Base-by-base conservation (phyloP, 2,329 filamentous ascomycete genomes). In the Purpureocillium takamizusanense region DNA sequence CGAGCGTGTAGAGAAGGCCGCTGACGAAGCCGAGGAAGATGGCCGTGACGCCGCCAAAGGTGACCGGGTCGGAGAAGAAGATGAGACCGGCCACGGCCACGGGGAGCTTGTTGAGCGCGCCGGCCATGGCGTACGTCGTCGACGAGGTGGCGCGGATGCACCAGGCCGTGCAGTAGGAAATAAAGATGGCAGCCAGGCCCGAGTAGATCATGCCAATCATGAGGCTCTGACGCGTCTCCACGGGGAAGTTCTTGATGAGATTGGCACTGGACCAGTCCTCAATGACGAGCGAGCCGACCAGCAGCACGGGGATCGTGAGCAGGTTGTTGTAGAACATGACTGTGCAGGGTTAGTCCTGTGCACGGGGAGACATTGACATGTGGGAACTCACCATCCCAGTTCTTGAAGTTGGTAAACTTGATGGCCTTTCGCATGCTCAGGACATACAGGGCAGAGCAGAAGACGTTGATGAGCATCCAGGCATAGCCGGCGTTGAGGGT, bases 241-340 rank as follows among this genome's bases (percentile, higher is more conserved):
- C 51, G 3, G 92, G 92, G 69, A 98, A 98, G 72, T 97, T 97
- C 62, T 74, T 79, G 50, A 69, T 65, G 51, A 98, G 67, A 66
- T 98, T 98, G 44, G 73, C 72, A 36, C 76, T 69, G 7, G 89
- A 94, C 92, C 92, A 98, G 67, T 97, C 86, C 62, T 98, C 92
- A 49, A 83, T 69, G 46, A 95, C 53, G 38, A 95, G 68, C 27
- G 90, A 94, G 60, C 81, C 81, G 51, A 87, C 60, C 41, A 97
- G 63, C 37, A 98, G 79, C 53, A 97, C 83, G 21, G 92, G 92
- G 47, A 98, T 95, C 41, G 89, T 94, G 49, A 98, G 79, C 35
- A 97, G 76, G 66, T 98, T 97, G 78, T 98, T 98, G 74, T 98
- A 98, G 70, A 92, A 97, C 92, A 97, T 98, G 56, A 89, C 90